Conservation (phyloP, 495 filamentous ascomycete species). For the Penicillium soppii region DNA sequence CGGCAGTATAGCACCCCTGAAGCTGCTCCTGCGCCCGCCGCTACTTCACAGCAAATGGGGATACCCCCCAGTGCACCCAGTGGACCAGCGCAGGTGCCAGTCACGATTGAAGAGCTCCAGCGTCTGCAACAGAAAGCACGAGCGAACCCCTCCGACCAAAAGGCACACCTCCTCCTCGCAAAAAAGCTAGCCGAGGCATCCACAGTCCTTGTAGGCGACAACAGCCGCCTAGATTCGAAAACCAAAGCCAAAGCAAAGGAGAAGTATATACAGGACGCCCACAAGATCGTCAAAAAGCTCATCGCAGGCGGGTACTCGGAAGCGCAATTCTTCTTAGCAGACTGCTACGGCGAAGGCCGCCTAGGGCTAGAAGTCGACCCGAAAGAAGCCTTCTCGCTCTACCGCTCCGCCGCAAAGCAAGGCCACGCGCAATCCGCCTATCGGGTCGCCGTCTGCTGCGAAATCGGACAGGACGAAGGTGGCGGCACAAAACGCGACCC, state of each 20-base stretch:
- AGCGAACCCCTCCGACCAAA: constrained; percentile 68
- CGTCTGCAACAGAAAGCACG: constrained; percentile 64
- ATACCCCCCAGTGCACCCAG: too few relatives aligned
- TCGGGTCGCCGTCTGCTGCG: constrained; percentile 94
- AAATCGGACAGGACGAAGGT: constrained; percentile 90
- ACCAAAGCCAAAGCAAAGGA: constrained; percentile 75
- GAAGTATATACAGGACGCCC: constrained; percentile 78
- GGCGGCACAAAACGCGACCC: constrained; percentile 90
- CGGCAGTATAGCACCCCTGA: constrained; percentile 61
- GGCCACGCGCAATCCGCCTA: constrained; percentile 87
- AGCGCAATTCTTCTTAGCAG: constrained; percentile 92
- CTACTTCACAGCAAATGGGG: constrained; percentile 31
- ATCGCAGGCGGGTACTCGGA: constrained; percentile 66
- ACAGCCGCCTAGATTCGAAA: constrained; percentile 69
- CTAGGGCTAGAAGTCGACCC: constrained; percentile 72
- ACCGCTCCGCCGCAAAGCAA: constrained; percentile 88
- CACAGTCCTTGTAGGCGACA: constrained; percentile 66
- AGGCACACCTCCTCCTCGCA: constrained; percentile 68
- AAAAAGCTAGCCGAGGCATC: constrained; percentile 87
- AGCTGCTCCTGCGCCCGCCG: constrained; percentile 17
- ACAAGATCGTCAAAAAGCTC: constrained; percentile 89
- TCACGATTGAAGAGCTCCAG: constrained; percentile 78
- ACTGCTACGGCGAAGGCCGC: constrained; percentile 77
- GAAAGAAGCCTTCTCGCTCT: constrained; percentile 87
- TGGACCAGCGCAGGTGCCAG: constrained; percentile 43